Evolutionary conservation across 2,329 filamentous ascomycete genomes (phyloP), one percentile per base, ranked within the genome.

Genomic region (Monilinia laxa): DNA sequence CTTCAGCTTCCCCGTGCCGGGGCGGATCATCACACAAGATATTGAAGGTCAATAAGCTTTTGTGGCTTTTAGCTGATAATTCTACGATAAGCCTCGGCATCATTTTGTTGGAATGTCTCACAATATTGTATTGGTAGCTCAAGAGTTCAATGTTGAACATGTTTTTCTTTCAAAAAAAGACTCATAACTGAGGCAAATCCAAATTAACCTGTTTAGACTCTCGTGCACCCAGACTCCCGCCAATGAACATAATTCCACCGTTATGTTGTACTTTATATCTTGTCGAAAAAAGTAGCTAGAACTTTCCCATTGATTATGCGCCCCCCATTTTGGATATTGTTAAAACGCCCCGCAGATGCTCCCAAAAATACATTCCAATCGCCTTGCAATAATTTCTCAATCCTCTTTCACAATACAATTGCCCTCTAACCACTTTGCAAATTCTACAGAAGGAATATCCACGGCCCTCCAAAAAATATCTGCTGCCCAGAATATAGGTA

Each of bases 401-500:
- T 66, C 58, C 49, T 72, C 73, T 31, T 70, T 71, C 14, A 69
- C 68, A 23, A 74, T 67, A 42, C 73, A 75, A 57, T 73, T 74
- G 6, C 53, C 65, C 56, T 75, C 83, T 42, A 84, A 67, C 79
- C 81, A 83, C 52, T 80, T 77, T 2, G 82, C 80, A 71, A 85
- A 80, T 60, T 78, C 79, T 7, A 85, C 78, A 72, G 81, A 79
- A 1, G 81, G 82, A 4, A 77, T 76, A 74, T 88, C 86, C 9
- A 88, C 79, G 1, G 76, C 76, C 31, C 85, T 79, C 83, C 84
- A 87, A 72, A 87, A 87, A 5, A 88, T 66, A 74, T 88, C 86
- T 0, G 83, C 82, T 3, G 80, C 78, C 81, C 84, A 87, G n/a
- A 76, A 68, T 11, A 73, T 70, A 10, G 87, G 78, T 0, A 83